Conservation (phyloP, 148 eudicot genomes). For the Chenopodium berlandieri region DNA sequence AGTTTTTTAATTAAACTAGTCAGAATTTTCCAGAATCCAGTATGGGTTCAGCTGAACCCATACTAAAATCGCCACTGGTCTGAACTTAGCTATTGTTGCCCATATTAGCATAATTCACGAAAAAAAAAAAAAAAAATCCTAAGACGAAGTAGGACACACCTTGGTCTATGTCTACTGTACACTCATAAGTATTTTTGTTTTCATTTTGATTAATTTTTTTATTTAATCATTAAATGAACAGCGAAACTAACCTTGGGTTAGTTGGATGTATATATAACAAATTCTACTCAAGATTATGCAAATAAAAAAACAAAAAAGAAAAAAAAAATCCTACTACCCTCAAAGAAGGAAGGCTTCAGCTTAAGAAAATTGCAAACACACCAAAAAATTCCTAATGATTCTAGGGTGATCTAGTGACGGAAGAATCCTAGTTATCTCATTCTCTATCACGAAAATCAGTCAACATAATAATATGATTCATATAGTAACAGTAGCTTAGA, state of each 20-base stretch:
- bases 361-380: not conserved
- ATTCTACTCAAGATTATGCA: not conserved
- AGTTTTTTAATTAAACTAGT: too few species aligned
- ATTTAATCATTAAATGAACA: too few species aligned
- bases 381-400: not conserved
- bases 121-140: not conserved
- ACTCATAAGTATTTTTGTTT: too few species aligned
- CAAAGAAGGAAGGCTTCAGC: not conserved
- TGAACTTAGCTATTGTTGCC: conserved; percentile 1
- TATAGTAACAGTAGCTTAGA: not conserved
- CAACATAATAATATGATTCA: not conserved
- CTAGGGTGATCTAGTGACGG: not conserved
- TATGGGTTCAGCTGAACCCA: too few species aligned
- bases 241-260: too few species aligned
- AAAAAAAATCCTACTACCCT: not conserved
- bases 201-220: too few species aligned
- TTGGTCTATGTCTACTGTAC: too few species aligned
- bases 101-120: not conserved
- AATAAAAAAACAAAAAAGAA: not conserved
- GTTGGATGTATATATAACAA: too few species aligned
- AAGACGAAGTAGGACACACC: not conserved
- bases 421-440: not conserved
- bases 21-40: too few species aligned
- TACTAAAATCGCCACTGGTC: not conserved
- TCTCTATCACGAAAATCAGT: not conserved